Conservation (phyloP, 257 asterid genomes). For the Gentiana macrophylla region DNA sequence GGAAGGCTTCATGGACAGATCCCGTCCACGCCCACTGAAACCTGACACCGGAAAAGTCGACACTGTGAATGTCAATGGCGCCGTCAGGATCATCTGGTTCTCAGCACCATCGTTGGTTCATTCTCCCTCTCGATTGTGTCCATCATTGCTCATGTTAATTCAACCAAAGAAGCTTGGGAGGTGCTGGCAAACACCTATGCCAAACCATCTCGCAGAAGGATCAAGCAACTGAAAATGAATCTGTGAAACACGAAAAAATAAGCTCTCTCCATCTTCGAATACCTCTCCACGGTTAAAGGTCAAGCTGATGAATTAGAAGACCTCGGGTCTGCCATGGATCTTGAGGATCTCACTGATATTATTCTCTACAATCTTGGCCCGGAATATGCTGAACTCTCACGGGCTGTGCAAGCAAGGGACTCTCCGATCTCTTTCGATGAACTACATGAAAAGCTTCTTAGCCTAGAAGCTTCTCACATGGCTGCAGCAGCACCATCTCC, state of each 20-base stretch:
- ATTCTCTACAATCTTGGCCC: neutral
- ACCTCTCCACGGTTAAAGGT: neutral
- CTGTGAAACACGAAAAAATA: neutral
- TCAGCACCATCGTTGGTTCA: too few species aligned
- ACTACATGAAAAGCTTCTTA: neutral
- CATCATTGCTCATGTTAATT: slow-evolving; percentile 18
- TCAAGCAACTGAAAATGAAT: neutral
- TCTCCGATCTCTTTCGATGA: neutral
- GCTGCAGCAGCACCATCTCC: neutral
- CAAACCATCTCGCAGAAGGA: neutral
- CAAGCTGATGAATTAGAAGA: slow-evolving; percentile 1
- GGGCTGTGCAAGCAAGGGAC: too few species aligned
- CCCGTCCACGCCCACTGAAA: too few species aligned
- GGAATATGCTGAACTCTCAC: neutral
- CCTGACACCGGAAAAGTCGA: too few species aligned
- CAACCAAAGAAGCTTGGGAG: neutral
- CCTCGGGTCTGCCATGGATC: neutral
- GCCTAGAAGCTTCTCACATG: neutral
- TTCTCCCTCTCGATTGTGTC: neutral
- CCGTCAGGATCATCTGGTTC: too few species aligned
- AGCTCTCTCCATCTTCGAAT: neutral
- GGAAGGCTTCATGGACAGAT: too few species aligned
- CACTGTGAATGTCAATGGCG: too few species aligned
- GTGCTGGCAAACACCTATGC: neutral
- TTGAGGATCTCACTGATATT: slow-evolving; percentile 1